Evolutionary conservation across 2,329 filamentous ascomycete species (phyloP).

Genomic region (Escovopsis sp.): DNA sequence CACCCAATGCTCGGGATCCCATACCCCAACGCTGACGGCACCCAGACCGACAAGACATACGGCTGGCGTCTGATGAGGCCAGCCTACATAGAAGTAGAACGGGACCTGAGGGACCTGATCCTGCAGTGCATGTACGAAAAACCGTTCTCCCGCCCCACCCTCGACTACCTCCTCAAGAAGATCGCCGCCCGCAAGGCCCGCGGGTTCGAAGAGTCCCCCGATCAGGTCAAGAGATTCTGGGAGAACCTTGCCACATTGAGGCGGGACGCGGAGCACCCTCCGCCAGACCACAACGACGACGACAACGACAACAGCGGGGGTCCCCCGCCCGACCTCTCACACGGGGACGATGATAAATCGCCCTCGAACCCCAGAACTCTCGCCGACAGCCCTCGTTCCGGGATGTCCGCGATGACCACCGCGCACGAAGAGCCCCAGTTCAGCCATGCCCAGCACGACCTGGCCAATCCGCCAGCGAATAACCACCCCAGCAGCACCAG

Average conservation of each 20-base stretch:
- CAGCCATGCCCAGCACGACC: too few relatives aligned
- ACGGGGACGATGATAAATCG: too few relatives aligned
- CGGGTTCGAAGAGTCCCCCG: conserved; percentile 8
- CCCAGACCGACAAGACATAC: conserved; percentile 5
- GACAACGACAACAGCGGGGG: too few relatives aligned
- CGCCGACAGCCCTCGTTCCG: too few relatives aligned
- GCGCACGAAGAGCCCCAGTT: too few relatives aligned
- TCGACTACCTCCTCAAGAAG: conserved; percentile 9
- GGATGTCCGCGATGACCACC: too few relatives aligned
- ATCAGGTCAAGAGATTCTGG: conserved; percentile 11
- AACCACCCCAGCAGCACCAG: too few relatives aligned
- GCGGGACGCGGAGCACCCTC: too few relatives aligned
- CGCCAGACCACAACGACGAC: too few relatives aligned
- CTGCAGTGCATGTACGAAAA: conserved; percentile 13
- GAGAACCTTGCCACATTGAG: background rate
- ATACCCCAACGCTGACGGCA: conserved; percentile 1
- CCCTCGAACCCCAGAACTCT: too few relatives aligned
- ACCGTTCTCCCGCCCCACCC: conserved; percentile 13
- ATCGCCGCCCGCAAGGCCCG: conserved; percentile 9
- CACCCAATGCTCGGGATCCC: conserved; percentile 5
- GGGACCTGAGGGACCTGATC: conserved; percentile 11
- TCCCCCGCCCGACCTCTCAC: too few relatives aligned
- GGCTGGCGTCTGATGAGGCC: conserved; percentile 9
- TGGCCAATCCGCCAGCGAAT: too few relatives aligned
- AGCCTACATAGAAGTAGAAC: conserved; percentile 8